Evolutionary conservation across 371 early-diverging fungal genomes (phyloP), one percentile per base, ranked within the genome.

Genomic region (Saksenaea vasiformis): DNA sequence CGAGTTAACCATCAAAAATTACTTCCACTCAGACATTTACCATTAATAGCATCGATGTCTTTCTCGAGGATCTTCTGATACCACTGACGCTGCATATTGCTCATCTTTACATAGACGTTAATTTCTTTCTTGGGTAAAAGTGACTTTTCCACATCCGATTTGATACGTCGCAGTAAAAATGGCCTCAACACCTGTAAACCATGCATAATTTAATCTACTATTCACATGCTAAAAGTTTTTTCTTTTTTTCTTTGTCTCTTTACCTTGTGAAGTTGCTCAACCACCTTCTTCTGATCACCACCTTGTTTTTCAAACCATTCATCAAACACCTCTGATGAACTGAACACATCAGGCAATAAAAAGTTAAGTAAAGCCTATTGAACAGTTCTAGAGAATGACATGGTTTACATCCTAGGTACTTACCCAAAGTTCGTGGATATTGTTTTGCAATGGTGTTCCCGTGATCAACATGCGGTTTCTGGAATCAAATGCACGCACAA

Each of bases 381-480:
- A 10, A 15, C 17, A 14, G 13, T 31, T 28, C 34, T 15, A 41
- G 54, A 26, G 19, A 58, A 51, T 38, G 14, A 24, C 35, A 56
- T 15, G 19, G 31, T 5, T 5, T 10, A 1, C 36, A 54, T 13
- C 5, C 5, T 15, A 11, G 9, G 17, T 34, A 17, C 56, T 66
- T 73, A 77, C 77, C 99, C 99, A 99, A 10, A 99, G 87, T 80
- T 99, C 99, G 69, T 93, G 94, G 8, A 99, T 78, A 69, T 99
- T 99, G 87, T 99, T 99, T 77, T 99, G 97, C 19, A 98, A 85
- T 11, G 99, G 99, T 1, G 99, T 99, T 61, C 99, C 99, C 0
- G 99, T 99, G 34, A 99, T 89, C 47, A 99, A 79, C 54, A 99
- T 87, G 58, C 98, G 91, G 71, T 97, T 94, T 60, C 90, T 83